A percentile compares a stretch with the other conserved stretches of the same genome.
phyloP scores from a whole-genome alignment of 139 green algal genomes.

The Picochlorum costavermella region DNA sequence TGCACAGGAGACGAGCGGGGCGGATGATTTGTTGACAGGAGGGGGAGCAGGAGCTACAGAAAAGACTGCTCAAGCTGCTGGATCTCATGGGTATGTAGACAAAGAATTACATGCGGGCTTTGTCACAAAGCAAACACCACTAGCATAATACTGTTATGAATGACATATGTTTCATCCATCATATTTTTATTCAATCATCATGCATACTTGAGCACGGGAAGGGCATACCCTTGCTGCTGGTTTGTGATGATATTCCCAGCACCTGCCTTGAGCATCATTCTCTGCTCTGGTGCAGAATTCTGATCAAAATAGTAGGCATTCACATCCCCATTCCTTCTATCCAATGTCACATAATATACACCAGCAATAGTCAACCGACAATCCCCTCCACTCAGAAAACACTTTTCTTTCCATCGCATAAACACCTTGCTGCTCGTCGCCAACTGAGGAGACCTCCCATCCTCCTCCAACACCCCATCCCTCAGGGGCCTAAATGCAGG shows the following conservation, averaged over 20 bases:
- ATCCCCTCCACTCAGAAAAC: conserved; percentile 49
- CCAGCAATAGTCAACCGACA: conserved; percentile 67
- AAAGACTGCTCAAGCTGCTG: not conserved
- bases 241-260: no score
- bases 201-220: not conserved
- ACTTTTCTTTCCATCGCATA: conserved; percentile 79
- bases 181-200: not conserved
- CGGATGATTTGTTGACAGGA: no score
- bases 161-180: no score
- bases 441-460: conserved; percentile 33
- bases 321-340: conserved; percentile 42
- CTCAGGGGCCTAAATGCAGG: conserved; percentile 33
- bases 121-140: no score
- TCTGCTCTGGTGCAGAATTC: conserved; percentile 51
- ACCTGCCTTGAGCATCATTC: conserved; percentile 34
- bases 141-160: not conserved
- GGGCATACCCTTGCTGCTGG: not conserved
- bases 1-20: no score
- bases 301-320: conserved; percentile 68
- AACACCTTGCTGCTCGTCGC: conserved; percentile 35
- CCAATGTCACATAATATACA: conserved; percentile 66
- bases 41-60: conserved; percentile 3
- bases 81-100: conserved; percentile 7
- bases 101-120: conserved; percentile 8
- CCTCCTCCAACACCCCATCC: conserved; percentile 19